phyloP scores from a whole-genome alignment of 805 yeast species.

The Isabelozyma pseudorhagii region DNA sequence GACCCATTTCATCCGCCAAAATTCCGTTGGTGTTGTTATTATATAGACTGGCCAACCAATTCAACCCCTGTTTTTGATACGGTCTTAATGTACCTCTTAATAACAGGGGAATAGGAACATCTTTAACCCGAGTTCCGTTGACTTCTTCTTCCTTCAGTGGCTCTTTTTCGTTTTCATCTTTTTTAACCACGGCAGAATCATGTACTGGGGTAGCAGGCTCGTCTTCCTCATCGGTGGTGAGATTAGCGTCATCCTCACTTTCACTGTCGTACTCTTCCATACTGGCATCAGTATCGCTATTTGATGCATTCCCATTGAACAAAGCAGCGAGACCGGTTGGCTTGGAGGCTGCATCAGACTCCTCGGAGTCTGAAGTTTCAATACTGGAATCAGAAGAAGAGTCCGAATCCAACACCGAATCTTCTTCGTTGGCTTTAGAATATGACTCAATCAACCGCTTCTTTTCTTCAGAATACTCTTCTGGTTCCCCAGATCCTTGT shows the following conservation, averaged over 20 bases:
- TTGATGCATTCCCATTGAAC: background rate
- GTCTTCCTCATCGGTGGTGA: constrained; percentile 23
- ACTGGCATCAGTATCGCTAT: constrained; percentile 1
- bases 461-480: constrained; percentile 33
- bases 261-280: constrained; percentile 4
- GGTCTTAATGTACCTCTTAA: constrained; percentile 81
- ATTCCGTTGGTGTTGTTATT: constrained; percentile 94
- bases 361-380: constrained; percentile 8
- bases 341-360: background rate
- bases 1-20: constrained; percentile 98
- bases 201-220: constrained; percentile 32
- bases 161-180: constrained; percentile 10
- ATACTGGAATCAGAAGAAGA: constrained; percentile 5
- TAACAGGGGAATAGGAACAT: constrained; percentile 75
- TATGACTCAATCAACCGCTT: constrained; percentile 21
- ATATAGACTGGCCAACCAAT: constrained; percentile 94
- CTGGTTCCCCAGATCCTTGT: constrained; percentile 7
- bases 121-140: constrained; percentile 44
- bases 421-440: constrained; percentile 10
- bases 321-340: constrained; percentile 3
- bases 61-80: constrained; percentile 93
- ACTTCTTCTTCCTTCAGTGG: constrained; percentile 27
- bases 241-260: constrained; percentile 15
- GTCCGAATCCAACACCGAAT: constrained; percentile 12
- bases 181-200: constrained; percentile 1